Evolutionary conservation across 345 rosid species (phyloP).

Genomic region (Eucalyptus dawsonii): DNA sequence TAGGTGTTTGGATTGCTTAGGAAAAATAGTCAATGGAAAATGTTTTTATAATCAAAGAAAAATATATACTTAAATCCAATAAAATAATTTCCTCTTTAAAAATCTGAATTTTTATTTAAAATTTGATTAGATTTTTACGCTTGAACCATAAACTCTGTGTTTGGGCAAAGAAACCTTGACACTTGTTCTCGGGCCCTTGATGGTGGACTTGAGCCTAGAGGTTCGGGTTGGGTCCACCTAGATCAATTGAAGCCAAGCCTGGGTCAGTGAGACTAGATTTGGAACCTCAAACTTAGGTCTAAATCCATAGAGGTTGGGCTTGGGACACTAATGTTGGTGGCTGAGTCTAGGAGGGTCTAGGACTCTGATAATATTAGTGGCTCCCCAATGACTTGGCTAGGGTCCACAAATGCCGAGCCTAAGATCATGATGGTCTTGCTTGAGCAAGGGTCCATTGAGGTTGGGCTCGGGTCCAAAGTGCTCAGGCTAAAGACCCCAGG

Average conservation of each 20-base stretch:
- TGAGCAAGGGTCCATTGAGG: neutral
- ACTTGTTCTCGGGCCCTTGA: fast-evolving
- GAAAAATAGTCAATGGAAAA: no score
- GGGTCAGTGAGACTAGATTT: neutral
- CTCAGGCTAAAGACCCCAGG: fast-evolving
- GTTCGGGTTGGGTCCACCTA: fast-evolving
- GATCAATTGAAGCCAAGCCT: neutral
- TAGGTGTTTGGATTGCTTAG: no score
- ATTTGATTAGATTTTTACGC: fast-evolving
- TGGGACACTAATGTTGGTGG: neutral
- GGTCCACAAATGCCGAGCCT: fast-evolving
- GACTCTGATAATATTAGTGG: neutral
- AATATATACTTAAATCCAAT: no score
- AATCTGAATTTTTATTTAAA: fast-evolving
- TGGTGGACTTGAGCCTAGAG: neutral
- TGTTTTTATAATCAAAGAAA: no score
- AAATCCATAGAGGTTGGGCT: neutral
- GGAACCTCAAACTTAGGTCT: fast-evolving
- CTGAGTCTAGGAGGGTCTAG: fast-evolving
- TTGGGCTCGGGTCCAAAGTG: fast-evolving
- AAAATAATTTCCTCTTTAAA: no score
- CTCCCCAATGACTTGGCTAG: neutral
- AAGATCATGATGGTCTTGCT: fast-evolving
- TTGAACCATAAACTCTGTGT: fast-evolving
- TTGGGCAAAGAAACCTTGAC: fast-evolving